These are phyloP conservation scores for Populus trichocarpa DNA, from an alignment of 441 rosid species.

Conservation along the genomic window DNA sequence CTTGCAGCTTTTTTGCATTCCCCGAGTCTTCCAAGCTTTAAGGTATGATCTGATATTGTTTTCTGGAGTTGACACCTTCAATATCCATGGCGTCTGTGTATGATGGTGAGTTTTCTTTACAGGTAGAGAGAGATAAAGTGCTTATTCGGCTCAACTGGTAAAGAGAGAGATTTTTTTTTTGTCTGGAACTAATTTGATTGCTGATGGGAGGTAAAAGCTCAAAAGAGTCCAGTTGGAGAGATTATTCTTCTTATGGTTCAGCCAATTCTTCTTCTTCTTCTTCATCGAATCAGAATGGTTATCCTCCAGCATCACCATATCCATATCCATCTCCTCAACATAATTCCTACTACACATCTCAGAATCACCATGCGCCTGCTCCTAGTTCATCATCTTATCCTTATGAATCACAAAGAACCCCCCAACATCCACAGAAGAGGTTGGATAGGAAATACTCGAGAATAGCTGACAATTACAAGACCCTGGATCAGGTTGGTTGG, in stretches of 20 bases:
- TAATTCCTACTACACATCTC: conserved; percentile 32
- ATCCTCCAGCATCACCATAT: conserved; percentile 36
- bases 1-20: neutral
- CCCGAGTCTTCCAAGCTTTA: conserved; percentile 3
- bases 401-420: conserved; percentile 32
- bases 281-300: conserved; percentile 33
- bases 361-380: conserved; percentile 26
- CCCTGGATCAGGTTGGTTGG: conserved; percentile 56
- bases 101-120: conserved; percentile 7
- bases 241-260: conserved; percentile 22
- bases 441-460: conserved; percentile 55
- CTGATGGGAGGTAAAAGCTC: conserved; percentile 65
- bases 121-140: conserved; percentile 1
- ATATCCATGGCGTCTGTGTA: neutral
- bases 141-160: neutral
- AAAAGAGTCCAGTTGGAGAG: conserved; percentile 32
- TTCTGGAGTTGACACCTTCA: neutral
- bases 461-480: conserved; percentile 48
- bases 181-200: conserved; percentile 1
- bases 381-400: conserved; percentile 20
- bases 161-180: neutral
- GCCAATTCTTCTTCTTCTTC: conserved; percentile 27
- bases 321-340: conserved; percentile 25
- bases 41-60: neutral
- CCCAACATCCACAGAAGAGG: conserved; percentile 28